Evolutionary conservation across 495 filamentous ascomycete species (phyloP), one percentile per base, ranked within the genome.

Genomic region (Cudoniella acicularis): DNA sequence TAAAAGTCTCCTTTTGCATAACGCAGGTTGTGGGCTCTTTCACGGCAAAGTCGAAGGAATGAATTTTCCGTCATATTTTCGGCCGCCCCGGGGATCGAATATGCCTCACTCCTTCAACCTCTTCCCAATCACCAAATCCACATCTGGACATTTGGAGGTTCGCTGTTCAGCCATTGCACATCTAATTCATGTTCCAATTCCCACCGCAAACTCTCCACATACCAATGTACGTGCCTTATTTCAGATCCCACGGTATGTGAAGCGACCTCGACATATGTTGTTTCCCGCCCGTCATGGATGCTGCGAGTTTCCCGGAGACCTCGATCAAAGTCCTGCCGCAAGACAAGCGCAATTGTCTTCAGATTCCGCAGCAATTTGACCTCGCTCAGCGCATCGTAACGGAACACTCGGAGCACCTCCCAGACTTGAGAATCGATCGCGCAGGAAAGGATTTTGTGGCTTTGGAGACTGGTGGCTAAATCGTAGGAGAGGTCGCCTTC

Each of bases 381-480:
- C 51, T 66, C 64, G 42, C 60, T 66, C 23, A 66, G 41, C 0
- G 24, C 36, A 18, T 63, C 64, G 24, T 57, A 58, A 16, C 54
- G 46, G 42, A 66, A 66, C 0, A 66, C 60, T 10, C 64, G 20
- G 17, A 66, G 42, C 2, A 66, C 49, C 25, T 66, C 64, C 64
- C 64, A 66, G 1, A 66, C 18, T 30, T 63, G 57, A 1, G 57
- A 10, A 17, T 66, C 64, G 20, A 66, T 58, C 10, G 64, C 64
- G 45, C 56, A 59, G 11, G 17, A 23, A 16, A 60, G 25, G 11
- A 66, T 63, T n/a, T 57, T 54, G 16, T 55, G 36, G 2, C 57
- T 48, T 25, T 63, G 60, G 22, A 53, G 60, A 17, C 57, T 61
- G 2, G 26, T 43, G 1, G 60, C 56, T 1, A 66, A 42, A 51